phyloP scores from a whole-genome alignment of 1,139 yeast species.

The Pneumocystis oryctolagi region DNA sequence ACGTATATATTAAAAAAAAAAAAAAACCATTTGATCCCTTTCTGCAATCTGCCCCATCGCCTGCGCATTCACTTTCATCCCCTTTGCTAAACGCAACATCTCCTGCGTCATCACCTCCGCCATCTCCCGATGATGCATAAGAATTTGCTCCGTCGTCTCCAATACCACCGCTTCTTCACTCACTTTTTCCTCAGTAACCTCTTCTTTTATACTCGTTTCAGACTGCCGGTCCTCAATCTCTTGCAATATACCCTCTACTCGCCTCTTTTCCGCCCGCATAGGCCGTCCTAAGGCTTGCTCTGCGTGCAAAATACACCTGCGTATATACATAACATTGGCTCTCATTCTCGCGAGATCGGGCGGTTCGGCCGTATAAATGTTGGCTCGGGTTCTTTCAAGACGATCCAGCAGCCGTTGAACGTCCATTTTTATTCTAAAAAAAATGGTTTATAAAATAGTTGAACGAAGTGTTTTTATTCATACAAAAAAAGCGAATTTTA shows the following conservation, averaged over 20 bases:
- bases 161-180: no score
- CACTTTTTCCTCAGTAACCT: neutral
- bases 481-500: no score
- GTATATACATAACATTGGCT: neutral
- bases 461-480: neutral
- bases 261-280: neutral
- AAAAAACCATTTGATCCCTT: constrained; percentile 17
- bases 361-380: neutral
- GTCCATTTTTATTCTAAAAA: neutral
- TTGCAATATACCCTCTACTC: neutral
- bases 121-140: constrained; percentile 20
- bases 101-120: constrained; percentile 33
- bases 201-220: neutral
- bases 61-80: constrained; percentile 37
- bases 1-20: neutral
- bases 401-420: neutral
- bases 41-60: constrained; percentile 28
- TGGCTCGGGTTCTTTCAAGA: neutral
- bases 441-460: neutral
- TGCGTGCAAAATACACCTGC: neutral
- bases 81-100: constrained; percentile 36
- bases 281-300: neutral
- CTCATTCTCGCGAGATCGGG: neutral
- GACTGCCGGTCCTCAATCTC: neutral
- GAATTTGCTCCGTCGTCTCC: constrained; percentile 3